phyloP scores from a whole-genome alignment of 1,284 basidiomycete species.

The Apiotrichum laibachii region DNA sequence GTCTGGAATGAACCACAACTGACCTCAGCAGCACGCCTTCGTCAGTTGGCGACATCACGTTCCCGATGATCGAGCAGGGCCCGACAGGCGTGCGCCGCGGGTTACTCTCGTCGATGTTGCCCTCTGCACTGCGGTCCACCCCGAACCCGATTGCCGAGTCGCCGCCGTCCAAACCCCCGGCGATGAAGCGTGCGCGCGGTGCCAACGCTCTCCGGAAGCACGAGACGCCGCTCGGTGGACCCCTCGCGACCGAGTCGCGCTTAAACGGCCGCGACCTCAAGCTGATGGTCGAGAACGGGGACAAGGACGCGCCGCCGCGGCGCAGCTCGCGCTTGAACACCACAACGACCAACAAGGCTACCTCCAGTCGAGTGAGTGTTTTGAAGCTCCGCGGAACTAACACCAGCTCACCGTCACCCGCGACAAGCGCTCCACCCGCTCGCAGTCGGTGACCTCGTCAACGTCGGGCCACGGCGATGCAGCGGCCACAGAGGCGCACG shows the following conservation, averaged over 20 bases:
- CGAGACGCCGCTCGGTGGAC: slow-evolving; percentile 12
- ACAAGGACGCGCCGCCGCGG: slow-evolving; percentile 31
- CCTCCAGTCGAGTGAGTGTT: slow-evolving; percentile 11
- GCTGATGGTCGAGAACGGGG: slow-evolving; percentile 34
- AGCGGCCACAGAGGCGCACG: slow-evolving; percentile 63
- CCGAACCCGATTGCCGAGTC: slow-evolving; percentile 21
- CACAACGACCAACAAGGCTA: slow-evolving; percentile 20
- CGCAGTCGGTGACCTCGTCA: slow-evolving; percentile 53
- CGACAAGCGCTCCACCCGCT: slow-evolving; percentile 32
- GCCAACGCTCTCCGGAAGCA: slow-evolving; percentile 10
- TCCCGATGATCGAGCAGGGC: slow-evolving; percentile 25
- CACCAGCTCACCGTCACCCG: slow-evolving; percentile 15
- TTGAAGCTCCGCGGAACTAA: not conserved
- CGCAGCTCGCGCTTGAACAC: slow-evolving; percentile 41
- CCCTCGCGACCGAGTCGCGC: slow-evolving; percentile 20
- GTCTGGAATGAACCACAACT: too few relatives aligned
- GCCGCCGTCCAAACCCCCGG: slow-evolving; percentile 38
- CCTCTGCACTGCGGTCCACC: slow-evolving; percentile 26
- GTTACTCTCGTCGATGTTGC: slow-evolving; percentile 32
- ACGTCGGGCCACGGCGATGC: slow-evolving; percentile 60
- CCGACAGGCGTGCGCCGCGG: slow-evolving; percentile 26
- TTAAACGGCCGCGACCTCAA: slow-evolving; percentile 28
- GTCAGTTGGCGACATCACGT: slow-evolving; percentile 37
- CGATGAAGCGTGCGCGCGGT: slow-evolving; percentile 46
- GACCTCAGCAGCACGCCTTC: slow-evolving; percentile 32